A percentile compares a stretch with the other conserved stretches of the same genome.
Conservation (phyloP, 495 filamentous ascomycete genomes). For the Talaromyces thailandensis region DNA sequence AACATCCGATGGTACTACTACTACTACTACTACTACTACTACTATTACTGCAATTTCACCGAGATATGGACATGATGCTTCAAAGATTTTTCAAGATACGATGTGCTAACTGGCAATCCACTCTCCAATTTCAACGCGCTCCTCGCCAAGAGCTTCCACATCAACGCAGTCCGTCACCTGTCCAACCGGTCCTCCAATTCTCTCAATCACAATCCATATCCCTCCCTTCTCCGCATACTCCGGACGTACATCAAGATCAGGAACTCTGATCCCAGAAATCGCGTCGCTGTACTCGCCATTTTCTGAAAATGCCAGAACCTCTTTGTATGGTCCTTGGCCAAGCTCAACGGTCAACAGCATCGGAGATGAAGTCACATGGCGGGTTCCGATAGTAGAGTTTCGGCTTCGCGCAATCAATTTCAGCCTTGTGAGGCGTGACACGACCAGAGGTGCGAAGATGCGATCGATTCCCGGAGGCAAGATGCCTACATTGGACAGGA, state of each 20-base stretch:
- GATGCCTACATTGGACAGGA: conserved; percentile 37
- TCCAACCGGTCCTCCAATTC: conserved; percentile 46
- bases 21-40: neutral
- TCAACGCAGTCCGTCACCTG: conserved; percentile 48
- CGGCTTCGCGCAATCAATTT: conserved; percentile 42
- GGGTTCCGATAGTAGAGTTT: conserved; percentile 25
- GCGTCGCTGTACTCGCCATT: conserved; percentile 62
- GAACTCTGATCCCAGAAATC: conserved; percentile 56
- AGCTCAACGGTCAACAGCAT: conserved; percentile 56
- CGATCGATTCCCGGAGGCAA: conserved; percentile 42
- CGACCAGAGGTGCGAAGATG: conserved; percentile 41
- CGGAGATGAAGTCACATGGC: conserved; percentile 38
- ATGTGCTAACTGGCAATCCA: conserved; percentile 26
- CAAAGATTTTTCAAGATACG: neutral
- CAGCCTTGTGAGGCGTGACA: conserved; percentile 47
- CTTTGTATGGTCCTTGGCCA: conserved; percentile 58
- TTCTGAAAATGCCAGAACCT: conserved; percentile 48
- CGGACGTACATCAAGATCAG: conserved; percentile 63
- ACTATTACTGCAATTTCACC: neutral
- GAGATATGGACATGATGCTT: neutral
- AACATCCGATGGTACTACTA: neutral
- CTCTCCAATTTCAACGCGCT: conserved; percentile 50
- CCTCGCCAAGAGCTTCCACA: conserved; percentile 63
- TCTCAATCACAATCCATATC: conserved; percentile 73
- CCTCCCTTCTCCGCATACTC: conserved; percentile 36